Evolutionary conservation across 257 asterid species (phyloP).

Genomic region (Henckelia pumila): DNA sequence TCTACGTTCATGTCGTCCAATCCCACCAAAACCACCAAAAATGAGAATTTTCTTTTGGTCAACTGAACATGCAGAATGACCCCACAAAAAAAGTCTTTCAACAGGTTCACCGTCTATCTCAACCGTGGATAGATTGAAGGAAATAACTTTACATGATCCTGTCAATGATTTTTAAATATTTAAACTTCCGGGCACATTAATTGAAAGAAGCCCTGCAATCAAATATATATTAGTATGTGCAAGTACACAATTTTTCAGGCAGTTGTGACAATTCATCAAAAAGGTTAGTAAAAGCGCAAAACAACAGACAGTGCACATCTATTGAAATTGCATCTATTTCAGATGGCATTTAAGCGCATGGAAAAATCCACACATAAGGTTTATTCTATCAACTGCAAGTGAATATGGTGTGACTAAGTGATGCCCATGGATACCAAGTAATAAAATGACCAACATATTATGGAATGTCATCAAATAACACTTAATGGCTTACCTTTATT

Average conservation of each 20-base stretch:
- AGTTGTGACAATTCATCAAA: constrained; percentile 29
- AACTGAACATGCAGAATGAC: constrained; percentile 74
- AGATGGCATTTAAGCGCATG: not conserved
- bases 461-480: not conserved
- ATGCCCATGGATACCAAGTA: not conserved
- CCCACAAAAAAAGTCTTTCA: constrained; percentile 94
- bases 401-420: not conserved
- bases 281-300: not conserved
- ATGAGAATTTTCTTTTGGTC: constrained; percentile 49
- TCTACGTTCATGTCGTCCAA: constrained; percentile 87
- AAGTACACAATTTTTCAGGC: constrained; percentile 22
- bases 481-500: not conserved
- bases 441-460: not conserved
- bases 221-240: constrained; percentile 42
- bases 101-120: constrained; percentile 65
- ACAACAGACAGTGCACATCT: not conserved
- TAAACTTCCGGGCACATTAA: constrained; percentile 72
- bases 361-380: not conserved
- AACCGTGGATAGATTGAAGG: constrained; percentile 42
- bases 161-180: constrained; percentile 77
- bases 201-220: constrained; percentile 71
- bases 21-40: constrained; percentile 98
- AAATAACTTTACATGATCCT: constrained; percentile 49
- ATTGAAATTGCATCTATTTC: not conserved
- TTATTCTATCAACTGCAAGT: not conserved